Conservation (phyloP, 352 stramenopile species). For the Globisporangium polare region DNA sequence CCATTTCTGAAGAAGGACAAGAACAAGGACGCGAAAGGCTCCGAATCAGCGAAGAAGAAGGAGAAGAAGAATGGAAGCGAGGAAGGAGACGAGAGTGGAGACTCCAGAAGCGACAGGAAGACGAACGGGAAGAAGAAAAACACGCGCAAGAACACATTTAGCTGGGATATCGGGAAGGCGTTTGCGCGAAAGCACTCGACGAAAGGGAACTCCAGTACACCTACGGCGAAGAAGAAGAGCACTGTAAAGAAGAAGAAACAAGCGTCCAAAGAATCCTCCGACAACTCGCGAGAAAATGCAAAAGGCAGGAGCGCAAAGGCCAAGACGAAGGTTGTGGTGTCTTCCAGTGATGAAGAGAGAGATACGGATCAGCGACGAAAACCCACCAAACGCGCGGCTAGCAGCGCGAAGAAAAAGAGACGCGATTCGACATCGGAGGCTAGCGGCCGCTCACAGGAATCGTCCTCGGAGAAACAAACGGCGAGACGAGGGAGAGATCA, state of each 20-base stretch:
- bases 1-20: slow-evolving; percentile 7
- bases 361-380: background rate
- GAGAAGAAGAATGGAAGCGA: slow-evolving; percentile 5
- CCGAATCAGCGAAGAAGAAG: background rate
- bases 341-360: slow-evolving; percentile 3
- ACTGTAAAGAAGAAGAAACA: background rate
- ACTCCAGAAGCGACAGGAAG: slow-evolving; percentile 4
- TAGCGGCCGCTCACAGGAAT: background rate
- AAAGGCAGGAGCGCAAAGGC: slow-evolving; percentile 4
- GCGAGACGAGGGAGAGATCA: background rate
- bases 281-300: background rate
- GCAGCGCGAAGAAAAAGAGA: background rate
- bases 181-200: slow-evolving; percentile 53
- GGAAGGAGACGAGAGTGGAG: slow-evolving; percentile 10
- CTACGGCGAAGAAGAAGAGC: slow-evolving; percentile 9
- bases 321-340: background rate
- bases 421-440: background rate
- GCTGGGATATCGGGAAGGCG: slow-evolving; percentile 65
- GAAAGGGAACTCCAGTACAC: slow-evolving; percentile 10
- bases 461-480: background rate
- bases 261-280: slow-evolving; percentile 10
- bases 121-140: slow-evolving; percentile 27
- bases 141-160: slow-evolving; percentile 65
- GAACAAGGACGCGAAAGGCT: background rate
- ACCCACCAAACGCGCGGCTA: background rate